Percentiles rank a stretch among this genome's conserved stretches.
These are phyloP conservation scores for Chalciporus piperatus DNA, from an alignment of 768 basidiomycete genomes.

Conservation along the genomic window DNA sequence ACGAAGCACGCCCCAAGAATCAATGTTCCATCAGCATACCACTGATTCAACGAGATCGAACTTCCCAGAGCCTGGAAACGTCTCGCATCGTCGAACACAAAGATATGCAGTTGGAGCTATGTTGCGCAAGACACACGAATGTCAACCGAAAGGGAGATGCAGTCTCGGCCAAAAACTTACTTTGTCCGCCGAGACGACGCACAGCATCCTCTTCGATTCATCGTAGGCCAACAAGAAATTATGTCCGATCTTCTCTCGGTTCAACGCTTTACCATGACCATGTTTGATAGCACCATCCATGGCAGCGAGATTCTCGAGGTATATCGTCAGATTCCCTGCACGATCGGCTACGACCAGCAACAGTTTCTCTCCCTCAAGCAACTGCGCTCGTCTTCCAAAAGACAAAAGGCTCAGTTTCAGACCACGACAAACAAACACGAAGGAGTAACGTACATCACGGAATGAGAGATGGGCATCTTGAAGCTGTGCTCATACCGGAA, in stretches of 20 bases:
- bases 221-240: slow-evolving; percentile 49
- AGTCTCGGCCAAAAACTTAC: neutral
- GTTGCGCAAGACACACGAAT: no score
- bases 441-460: slow-evolving; percentile 13
- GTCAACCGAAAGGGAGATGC: neutral
- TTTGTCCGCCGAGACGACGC: neutral
- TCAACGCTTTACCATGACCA: slow-evolving; percentile 29
- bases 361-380: slow-evolving; percentile 39
- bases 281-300: slow-evolving; percentile 32
- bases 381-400: slow-evolving; percentile 35
- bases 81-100: slow-evolving; percentile 35
- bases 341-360: slow-evolving; percentile 38
- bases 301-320: slow-evolving; percentile 28
- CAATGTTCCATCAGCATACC: slow-evolving; percentile 35
- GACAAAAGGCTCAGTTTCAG: no score
- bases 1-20: slow-evolving; percentile 41
- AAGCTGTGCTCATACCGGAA: slow-evolving; percentile 18
- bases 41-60: slow-evolving; percentile 37
- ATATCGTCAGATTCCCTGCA: slow-evolving; percentile 32
- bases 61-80: slow-evolving; percentile 39
- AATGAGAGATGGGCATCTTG: slow-evolving; percentile 17
- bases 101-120: slow-evolving; percentile 39
- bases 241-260: slow-evolving; percentile 41
- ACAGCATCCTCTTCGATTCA: slow-evolving; percentile 47
- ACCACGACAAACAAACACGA: neutral